Evolutionary conservation across 2,329 filamentous ascomycete genomes (phyloP).

Genomic region (Phyllosticta citribraziliensis): DNA sequence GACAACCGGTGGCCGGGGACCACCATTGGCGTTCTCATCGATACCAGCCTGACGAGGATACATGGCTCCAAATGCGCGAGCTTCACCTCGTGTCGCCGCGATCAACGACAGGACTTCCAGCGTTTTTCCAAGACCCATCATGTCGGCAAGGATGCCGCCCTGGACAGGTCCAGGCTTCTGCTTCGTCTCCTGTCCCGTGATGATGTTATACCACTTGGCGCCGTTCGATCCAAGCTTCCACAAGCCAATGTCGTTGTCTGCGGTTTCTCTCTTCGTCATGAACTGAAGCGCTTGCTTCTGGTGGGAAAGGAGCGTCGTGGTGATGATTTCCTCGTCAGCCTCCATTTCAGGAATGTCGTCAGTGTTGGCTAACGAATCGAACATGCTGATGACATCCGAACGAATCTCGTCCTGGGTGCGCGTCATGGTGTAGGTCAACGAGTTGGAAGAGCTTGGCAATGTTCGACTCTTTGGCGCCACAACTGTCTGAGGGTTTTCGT

Average conservation of each 20-base stretch:
- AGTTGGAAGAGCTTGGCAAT: not conserved
- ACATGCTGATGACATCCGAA: conserved; percentile 74
- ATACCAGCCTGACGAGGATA: conserved; percentile 11
- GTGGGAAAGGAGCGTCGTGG: conserved; percentile 62
- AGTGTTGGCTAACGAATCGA: conserved; percentile 69
- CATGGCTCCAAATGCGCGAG: conserved; percentile 37
- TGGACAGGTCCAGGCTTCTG: conserved; percentile 26
- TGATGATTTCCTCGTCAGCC: conserved; percentile 45
- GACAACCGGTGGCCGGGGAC: conserved; percentile 11
- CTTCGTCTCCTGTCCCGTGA: conserved; percentile 50
- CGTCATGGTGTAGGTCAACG: conserved; percentile 18
- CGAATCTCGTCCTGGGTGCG: conserved; percentile 80
- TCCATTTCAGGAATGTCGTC: conserved; percentile 69
- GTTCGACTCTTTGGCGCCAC: not conserved
- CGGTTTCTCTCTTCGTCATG: conserved; percentile 68
- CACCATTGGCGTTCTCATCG: not conserved
- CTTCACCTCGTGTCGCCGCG: conserved; percentile 22
- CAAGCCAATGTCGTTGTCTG: conserved; percentile 26
- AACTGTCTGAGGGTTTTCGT: conserved; percentile 26
- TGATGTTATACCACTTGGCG: conserved; percentile 63
- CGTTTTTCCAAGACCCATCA: conserved; percentile 44
- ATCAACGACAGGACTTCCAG: conserved; percentile 77
- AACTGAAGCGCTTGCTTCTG: conserved; percentile 87
- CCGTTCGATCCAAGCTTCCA: conserved; percentile 51
- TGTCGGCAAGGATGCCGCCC: conserved; percentile 41